A percentile compares a stretch with the other conserved stretches of the same genome.
Conservation (phyloP, 1,284 basidiomycete genomes). For the Acaromyces ingoldii region DNA sequence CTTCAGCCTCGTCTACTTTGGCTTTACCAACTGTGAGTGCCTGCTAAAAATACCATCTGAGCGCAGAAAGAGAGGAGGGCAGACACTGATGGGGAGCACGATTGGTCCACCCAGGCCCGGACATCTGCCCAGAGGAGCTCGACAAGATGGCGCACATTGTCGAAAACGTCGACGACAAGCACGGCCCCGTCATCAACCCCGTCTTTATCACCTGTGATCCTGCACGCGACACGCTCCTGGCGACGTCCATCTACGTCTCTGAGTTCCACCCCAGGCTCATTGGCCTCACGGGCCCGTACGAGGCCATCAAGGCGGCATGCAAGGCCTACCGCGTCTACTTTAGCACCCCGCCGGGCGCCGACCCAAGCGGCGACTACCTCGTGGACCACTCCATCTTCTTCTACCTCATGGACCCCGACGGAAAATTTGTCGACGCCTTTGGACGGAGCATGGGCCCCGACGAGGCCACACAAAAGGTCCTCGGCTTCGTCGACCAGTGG, state of each 20-base stretch:
- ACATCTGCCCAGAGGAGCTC: constrained; percentile 96
- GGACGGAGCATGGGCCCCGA: constrained; percentile 72
- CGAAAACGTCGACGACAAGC: constrained; percentile 52
- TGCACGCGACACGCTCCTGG: constrained; percentile 71
- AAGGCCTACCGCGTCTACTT: constrained; percentile 97
- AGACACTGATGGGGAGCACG: constrained; percentile 61
- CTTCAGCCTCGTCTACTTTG: constrained; percentile 76
- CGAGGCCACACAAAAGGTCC: constrained; percentile 62
- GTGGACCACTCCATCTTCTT: constrained; percentile 79
- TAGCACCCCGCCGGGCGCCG: constrained; percentile 74
- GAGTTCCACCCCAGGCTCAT: constrained; percentile 81
- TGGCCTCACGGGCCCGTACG: constrained; percentile 81
- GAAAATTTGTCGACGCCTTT: constrained; percentile 93
- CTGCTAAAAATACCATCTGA: not conserved
- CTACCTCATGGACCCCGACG: constrained; percentile 95
- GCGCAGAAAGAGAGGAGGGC: not conserved
- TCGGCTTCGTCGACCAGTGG: constrained; percentile 57
- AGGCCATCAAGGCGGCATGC: constrained; percentile 79
- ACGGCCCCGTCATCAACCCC: constrained; percentile 55
- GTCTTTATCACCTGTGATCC: constrained; percentile 96
- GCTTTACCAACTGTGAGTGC: constrained; percentile 58
- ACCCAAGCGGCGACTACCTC: constrained; percentile 78
- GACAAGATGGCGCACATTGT: constrained; percentile 91
- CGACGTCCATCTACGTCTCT: constrained; percentile 56
- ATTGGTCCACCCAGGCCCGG: constrained; percentile 76